These are phyloP conservation scores for Flaveria bidentis DNA, from an alignment of 129 eudicot species.

Conservation along the genomic window DNA sequence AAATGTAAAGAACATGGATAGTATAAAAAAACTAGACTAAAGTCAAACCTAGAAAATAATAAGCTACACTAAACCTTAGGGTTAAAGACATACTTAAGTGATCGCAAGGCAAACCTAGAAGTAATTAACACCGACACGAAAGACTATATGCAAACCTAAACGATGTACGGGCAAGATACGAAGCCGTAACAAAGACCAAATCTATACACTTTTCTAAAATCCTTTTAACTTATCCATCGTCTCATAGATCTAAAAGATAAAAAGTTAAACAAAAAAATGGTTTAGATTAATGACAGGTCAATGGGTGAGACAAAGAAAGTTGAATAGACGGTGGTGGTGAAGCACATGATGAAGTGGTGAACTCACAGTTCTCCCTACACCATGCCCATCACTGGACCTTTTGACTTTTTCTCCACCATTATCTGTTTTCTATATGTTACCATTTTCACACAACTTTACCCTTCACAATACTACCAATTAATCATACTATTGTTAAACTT, in stretches of 20 bases:
- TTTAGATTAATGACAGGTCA: conserved; percentile 19
- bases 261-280: not conserved
- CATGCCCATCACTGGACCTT: conserved; percentile 27
- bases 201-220: no score
- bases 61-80: no score
- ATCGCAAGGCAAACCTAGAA: no score
- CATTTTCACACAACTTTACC: not conserved
- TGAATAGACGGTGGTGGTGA: conserved; percentile 23
- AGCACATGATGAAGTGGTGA: conserved; percentile 27
- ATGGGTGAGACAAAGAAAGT: conserved; percentile 18
- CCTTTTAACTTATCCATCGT: no score
- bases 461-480: not conserved
- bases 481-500: not conserved
- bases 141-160: no score
- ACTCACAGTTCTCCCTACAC: conserved; percentile 15
- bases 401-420: conserved; percentile 24
- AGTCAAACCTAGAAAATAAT: no score
- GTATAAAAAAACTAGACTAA: no score
- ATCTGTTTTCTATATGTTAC: not conserved
- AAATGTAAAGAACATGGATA: no score
- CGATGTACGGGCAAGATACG: no score
- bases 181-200: no score
- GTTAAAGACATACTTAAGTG: no score
- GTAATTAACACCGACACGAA: no score
- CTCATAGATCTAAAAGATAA: not conserved